phyloP scores from a whole-genome alignment of 345 rosid species.

The Turnera subulata region DNA sequence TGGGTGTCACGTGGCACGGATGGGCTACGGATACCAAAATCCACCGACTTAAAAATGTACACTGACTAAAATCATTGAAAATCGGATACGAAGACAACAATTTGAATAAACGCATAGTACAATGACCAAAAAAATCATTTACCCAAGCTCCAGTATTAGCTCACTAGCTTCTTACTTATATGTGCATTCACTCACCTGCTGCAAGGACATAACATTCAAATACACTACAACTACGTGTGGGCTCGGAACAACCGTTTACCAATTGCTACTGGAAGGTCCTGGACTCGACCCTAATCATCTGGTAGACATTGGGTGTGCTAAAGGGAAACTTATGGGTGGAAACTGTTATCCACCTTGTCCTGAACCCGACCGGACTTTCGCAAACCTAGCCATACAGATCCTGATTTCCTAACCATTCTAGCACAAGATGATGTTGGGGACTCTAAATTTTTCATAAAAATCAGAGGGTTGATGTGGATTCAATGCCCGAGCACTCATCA shows the following conservation, averaged over 20 bases:
- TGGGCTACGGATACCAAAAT: too few species aligned
- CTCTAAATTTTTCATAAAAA: conserved; percentile 21
- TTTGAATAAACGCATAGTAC: too few species aligned
- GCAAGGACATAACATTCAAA: conserved; percentile 10
- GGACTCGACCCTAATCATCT: conserved; percentile 11
- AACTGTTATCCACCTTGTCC: conserved; percentile 32
- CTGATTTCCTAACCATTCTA: conserved; percentile 18
- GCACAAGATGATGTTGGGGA: conserved; percentile 14
- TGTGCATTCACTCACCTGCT: too few species aligned
- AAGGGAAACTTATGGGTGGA: conserved; percentile 17
- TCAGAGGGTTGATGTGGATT: conserved; percentile 15
- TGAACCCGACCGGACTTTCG: conserved; percentile 22
- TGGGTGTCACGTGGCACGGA: too few species aligned
- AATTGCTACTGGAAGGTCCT: conserved; percentile 14
- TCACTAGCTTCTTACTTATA: too few species aligned
- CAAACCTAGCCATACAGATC: conserved; percentile 17
- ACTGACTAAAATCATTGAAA: too few species aligned
- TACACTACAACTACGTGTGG: neutral
- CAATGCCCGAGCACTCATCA: neutral
- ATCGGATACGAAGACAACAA: conserved; percentile 20
- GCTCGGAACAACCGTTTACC: conserved; percentile 11
- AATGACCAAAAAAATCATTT: too few species aligned
- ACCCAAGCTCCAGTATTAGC: too few species aligned
- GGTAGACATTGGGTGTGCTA: conserved; percentile 9
- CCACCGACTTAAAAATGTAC: too few species aligned